Evolutionary conservation across 2,329 filamentous ascomycete species (phyloP), one percentile per base, ranked within the genome.

Genomic region (Septoria linicola): DNA sequence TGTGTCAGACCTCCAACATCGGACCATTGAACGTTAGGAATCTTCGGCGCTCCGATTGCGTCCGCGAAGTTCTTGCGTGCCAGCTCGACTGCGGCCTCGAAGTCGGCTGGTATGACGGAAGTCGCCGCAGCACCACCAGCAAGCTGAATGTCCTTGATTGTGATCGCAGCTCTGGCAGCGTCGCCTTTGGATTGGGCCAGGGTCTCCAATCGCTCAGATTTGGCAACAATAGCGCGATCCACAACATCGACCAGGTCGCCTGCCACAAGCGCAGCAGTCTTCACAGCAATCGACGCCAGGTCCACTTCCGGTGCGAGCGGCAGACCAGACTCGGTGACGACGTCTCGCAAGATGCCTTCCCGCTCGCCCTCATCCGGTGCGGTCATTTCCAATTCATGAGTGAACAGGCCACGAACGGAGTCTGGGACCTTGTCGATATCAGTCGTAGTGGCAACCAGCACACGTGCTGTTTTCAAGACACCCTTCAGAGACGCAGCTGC

Each of bases 1-100:
- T 96, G 90, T 23, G 87, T 84, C 25, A 97, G 78, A 42, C 93
- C 92, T 69, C 92, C 92, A 16, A 99, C 92, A 68, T 99, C 92
- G 60, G 92, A 87, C 92, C 92, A 99, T 17, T 86, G 86, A 5
- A 99, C 93, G 57, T 96, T 96, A 5, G 92, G 93, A 56, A 97
- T 97, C 78, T 97, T 97, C 2, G 93, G 93, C 4, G 93, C 93
- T 19, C 93, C 93, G 58, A 99, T 99, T 0, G 92, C 87, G 69
- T 97, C 93, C 4, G 93, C 92, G 68, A 99, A 99, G 71, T 96
- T 97, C 78, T 96, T 96, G 48, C 93, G 84, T 1, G 93, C 93
- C 4, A 91, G 89, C 53, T 97, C 92, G 3, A 99, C 92, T 0
- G 93, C 93, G n/a, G 85, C 74, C 48, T 96, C 90, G 59, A 97